Evolutionary conservation across 2,329 filamentous ascomycete species (phyloP).

Genomic region (Colletotrichum lini): DNA sequence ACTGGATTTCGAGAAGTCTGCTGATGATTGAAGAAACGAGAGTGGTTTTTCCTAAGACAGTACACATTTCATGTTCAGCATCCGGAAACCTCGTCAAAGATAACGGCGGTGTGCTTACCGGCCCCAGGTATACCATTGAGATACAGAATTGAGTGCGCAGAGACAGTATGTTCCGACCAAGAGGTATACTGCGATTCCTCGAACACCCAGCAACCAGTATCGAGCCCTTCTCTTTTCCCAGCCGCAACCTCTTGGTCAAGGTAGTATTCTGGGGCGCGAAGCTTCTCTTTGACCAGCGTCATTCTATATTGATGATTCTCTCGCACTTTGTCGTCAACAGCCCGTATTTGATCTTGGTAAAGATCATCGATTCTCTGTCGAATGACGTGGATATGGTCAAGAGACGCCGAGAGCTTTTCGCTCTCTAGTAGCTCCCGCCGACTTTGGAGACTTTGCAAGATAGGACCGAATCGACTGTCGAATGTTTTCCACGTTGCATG

Average conservation of each 20-base stretch:
- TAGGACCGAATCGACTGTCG: slow-evolving; percentile 1
- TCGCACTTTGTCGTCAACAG: neutral
- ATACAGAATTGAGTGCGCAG: too few species aligned
- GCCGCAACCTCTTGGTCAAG: too few species aligned
- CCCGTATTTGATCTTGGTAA: neutral
- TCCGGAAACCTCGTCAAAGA: too few species aligned
- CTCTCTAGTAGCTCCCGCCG: neutral
- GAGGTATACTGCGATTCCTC: too few species aligned
- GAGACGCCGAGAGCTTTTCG: slow-evolving; percentile 4
- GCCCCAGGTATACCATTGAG: too few species aligned
- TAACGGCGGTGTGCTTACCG: too few species aligned
- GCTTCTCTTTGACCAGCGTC: too few species aligned
- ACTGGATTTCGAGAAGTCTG: neutral
- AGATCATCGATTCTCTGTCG: neutral
- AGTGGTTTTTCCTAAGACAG: neutral
- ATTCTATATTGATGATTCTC: neutral
- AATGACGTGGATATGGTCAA: neutral
- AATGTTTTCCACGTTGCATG: slow-evolving; percentile 14
- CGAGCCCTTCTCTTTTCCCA: too few species aligned
- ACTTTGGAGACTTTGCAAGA: neutral
- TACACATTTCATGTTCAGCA: too few species aligned
- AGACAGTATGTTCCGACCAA: too few species aligned
- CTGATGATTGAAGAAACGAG: neutral
- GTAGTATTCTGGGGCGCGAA: too few species aligned
- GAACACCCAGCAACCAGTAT: too few species aligned